phyloP scores from a whole-genome alignment of 176 grass and related monocot genomes.

The Metroxylon sagu region DNA sequence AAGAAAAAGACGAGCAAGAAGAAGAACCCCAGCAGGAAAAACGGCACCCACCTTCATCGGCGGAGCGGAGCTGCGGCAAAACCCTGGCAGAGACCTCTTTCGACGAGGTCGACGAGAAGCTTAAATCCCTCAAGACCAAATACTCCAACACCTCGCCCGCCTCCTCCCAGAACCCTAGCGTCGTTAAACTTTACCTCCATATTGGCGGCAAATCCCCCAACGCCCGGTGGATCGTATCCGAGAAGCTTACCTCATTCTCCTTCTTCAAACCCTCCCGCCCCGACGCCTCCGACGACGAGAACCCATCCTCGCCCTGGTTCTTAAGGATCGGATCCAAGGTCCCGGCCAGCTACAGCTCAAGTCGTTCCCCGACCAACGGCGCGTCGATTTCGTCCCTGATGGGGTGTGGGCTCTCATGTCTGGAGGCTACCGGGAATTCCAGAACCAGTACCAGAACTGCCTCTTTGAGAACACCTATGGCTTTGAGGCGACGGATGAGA shows the following conservation, averaged over 20 bases:
- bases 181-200: conserved; percentile 72
- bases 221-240: conserved; percentile 57
- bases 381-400: conserved; percentile 56
- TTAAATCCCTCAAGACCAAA: conserved; percentile 64
- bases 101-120: conserved; percentile 55
- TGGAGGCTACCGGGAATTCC: conserved; percentile 58
- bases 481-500: conserved; percentile 65
- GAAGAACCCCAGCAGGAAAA: neutral
- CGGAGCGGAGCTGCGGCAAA: conserved; percentile 10
- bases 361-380: conserved; percentile 43
- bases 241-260: conserved; percentile 46
- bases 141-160: conserved; percentile 26
- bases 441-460: conserved; percentile 50
- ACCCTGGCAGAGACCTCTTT: conserved; percentile 29
- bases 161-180: conserved; percentile 7
- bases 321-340: conserved; percentile 52
- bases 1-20: conserved; percentile 32
- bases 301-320: conserved; percentile 31
- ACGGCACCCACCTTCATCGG: neutral
- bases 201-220: conserved; percentile 58
- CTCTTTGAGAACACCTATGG: conserved; percentile 88
- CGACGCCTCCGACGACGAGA: neutral
- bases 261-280: conserved; percentile 34
- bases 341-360: conserved; percentile 72
- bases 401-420: conserved; percentile 73